These are phyloP conservation scores for Pontederia crassipes DNA, from an alignment of 176 grass and related monocot species.

Conservation along the genomic window DNA sequence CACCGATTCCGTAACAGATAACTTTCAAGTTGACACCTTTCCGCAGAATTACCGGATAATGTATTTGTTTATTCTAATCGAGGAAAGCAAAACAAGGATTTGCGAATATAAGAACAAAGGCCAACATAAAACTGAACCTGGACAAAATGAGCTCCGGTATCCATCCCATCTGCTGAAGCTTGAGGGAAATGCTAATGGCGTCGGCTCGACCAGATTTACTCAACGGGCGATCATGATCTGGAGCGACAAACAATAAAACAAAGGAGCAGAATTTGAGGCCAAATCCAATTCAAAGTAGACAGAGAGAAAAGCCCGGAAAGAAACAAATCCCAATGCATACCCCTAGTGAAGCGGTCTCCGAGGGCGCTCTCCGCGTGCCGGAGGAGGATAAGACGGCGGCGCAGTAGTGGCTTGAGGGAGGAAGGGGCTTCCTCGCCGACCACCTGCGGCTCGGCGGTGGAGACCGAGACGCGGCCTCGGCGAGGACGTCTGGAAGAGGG, in stretches of 20 bases:
- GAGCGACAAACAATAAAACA: background rate
- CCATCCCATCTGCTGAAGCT: constrained; percentile 84
- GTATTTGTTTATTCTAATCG: background rate
- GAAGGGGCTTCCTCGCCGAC: constrained; percentile 10
- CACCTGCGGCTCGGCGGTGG: constrained; percentile 24
- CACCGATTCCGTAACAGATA: too few relatives aligned
- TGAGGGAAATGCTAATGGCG: constrained; percentile 65
- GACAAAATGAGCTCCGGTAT: constrained; percentile 81
- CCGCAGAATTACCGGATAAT: too few relatives aligned
- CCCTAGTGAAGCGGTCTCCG: constrained; percentile 44
- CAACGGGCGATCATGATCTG: constrained; percentile 85
- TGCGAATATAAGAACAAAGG: constrained; percentile 3
- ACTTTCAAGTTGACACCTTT: too few relatives aligned
- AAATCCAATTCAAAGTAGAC: background rate
- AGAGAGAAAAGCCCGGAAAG: background rate
- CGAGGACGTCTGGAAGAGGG: background rate
- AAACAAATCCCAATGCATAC: constrained; percentile 17
- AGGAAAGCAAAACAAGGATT: background rate
- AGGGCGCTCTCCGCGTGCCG: constrained; percentile 66
- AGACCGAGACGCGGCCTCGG: constrained; percentile 36
- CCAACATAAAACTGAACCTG: constrained; percentile 31
- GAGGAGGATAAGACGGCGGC: constrained; percentile 71
- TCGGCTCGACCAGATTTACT: constrained; percentile 58
- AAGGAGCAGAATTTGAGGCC: background rate
- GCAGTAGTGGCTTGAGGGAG: constrained; percentile 1